These are phyloP conservation scores for Apiotrichum veenhuisii DNA, from an alignment of 1,284 basidiomycete genomes.

Conservation along the genomic window DNA sequence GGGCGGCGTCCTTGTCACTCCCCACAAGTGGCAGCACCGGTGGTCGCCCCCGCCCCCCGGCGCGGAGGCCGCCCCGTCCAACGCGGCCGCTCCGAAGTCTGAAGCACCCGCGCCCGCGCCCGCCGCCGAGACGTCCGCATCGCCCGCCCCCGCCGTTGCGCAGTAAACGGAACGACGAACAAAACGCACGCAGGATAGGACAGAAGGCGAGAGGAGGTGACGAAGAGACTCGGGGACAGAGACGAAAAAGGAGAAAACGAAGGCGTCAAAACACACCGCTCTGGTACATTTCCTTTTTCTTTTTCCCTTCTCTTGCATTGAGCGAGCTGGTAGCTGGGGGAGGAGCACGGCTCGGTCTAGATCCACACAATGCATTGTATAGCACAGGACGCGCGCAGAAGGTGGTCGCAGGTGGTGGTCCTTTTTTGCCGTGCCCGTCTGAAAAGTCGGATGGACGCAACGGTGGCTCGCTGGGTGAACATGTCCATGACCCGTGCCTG, in stretches of 20 bases:
- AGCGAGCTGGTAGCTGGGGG: not conserved
- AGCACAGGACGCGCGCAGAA: not conserved
- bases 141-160: no score
- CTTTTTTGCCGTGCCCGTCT: not conserved
- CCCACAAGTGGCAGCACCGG: constrained; percentile 45
- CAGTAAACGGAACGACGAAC: not conserved
- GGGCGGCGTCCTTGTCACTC: constrained; percentile 39
- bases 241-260: not conserved
- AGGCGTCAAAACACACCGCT: not conserved
- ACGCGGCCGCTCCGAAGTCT: not conserved
- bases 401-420: not conserved
- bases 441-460: constrained; percentile 1
- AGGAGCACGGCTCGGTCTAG: not conserved
- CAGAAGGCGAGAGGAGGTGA: not conserved
- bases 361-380: constrained; percentile 12
- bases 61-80: not conserved
- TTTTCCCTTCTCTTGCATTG: not conserved
- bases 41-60: constrained; percentile 25
- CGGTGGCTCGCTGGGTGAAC: no score
- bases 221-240: not conserved
- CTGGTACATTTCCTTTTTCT: no score
- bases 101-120: not conserved
- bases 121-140: not conserved
- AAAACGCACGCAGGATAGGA: no score
- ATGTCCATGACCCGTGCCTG: not conserved